These are phyloP conservation scores for Trichoderma cornu-damae DNA, from an alignment of 2,329 filamentous ascomycete species.

Conservation along the genomic window DNA sequence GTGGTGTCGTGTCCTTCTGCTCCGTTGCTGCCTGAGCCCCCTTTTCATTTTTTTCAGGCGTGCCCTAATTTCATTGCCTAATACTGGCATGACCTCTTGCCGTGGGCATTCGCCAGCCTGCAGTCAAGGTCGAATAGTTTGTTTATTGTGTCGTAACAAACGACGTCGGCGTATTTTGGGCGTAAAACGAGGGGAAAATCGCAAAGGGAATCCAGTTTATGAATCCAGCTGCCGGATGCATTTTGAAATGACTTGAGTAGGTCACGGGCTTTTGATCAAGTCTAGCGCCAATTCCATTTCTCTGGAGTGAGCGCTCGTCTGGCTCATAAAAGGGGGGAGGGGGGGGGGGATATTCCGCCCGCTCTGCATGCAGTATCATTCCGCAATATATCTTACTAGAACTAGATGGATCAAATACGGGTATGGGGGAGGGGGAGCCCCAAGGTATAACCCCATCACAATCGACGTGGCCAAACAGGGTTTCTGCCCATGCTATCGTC, in stretches of 20 bases:
- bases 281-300: neutral
- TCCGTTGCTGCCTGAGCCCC: neutral
- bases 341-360: neutral
- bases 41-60: neutral
- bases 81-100: no score
- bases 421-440: neutral
- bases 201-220: neutral
- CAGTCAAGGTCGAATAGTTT: no score
- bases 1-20: no score
- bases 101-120: no score
- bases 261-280: no score
- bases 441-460: neutral
- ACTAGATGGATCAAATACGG: neutral
- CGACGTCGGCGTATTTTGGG: no score
- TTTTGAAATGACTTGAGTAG: neutral
- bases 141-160: no score
- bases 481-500: neutral
- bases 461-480: neutral
- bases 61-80: neutral
- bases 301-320: no score
- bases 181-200: no score
- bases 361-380: neutral
- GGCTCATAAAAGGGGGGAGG: neutral
- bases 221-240: neutral
- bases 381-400: neutral